Percentiles rank a stretch among this genome's conserved stretches.
Evolutionary conservation across 768 basidiomycete genomes (phyloP).

Genomic region (Suillus alpinus): DNA sequence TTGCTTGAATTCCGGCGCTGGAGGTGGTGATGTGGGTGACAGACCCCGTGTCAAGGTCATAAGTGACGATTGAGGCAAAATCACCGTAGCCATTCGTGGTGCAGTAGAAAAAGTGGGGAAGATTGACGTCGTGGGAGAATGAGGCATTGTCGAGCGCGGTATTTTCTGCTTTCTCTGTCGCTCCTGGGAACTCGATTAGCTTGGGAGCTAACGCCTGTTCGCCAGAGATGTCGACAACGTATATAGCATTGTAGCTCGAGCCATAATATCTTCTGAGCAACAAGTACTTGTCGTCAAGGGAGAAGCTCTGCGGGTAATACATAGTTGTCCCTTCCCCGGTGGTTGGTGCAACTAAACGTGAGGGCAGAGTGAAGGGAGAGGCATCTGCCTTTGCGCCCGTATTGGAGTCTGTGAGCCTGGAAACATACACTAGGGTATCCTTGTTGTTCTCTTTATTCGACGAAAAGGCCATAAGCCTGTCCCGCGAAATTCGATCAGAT

Average conservation of each 20-base stretch:
- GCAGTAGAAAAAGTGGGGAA: constrained; percentile 31
- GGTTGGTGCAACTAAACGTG: constrained; percentile 33
- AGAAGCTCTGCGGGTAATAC: constrained; percentile 33
- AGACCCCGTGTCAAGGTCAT: constrained; percentile 27
- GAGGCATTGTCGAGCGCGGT: constrained; percentile 15
- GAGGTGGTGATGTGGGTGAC: constrained; percentile 39
- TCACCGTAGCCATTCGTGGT: constrained; percentile 39
- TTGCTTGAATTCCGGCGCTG: constrained; percentile 25
- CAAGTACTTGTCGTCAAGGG: constrained; percentile 37
- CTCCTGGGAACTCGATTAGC: constrained; percentile 33
- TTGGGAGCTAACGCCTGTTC: constrained; percentile 20
- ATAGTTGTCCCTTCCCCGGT: constrained; percentile 30
- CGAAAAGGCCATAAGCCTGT: constrained; percentile 36
- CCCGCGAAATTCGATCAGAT: constrained; percentile 6
- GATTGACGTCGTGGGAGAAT: constrained; percentile 32
- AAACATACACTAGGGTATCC: constrained; percentile 37
- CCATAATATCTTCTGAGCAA: constrained; percentile 30
- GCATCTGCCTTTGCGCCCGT: constrained; percentile 29
- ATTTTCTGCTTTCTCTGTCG: constrained; percentile 28
- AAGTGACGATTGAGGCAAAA: constrained; percentile 34
- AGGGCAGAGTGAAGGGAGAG: constrained; percentile 29
- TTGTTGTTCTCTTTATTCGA: constrained; percentile 41
- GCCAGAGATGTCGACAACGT: constrained; percentile 34
- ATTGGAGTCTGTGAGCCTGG: constrained; percentile 29
- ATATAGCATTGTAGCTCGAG: constrained; percentile 27